Conservation (phyloP, 2,329 filamentous ascomycete genomes). For the Penicillium expansum region DNA sequence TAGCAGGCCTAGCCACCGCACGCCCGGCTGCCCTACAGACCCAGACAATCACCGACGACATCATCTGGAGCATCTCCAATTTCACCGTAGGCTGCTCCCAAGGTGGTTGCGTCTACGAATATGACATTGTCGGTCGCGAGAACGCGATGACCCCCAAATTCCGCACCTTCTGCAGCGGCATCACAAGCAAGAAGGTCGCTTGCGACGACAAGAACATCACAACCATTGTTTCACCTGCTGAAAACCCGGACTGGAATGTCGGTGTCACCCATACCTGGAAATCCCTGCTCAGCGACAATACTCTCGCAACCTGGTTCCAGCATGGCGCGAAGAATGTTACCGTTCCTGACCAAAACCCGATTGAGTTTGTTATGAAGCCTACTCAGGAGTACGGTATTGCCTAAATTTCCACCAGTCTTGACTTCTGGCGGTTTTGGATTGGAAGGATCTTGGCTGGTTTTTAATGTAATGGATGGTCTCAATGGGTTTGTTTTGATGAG, state of each 20-base stretch:
- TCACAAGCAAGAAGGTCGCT: slow-evolving; percentile 20
- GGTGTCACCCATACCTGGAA: slow-evolving; percentile 30
- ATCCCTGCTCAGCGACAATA: slow-evolving; percentile 7
- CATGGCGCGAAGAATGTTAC: slow-evolving; percentile 8
- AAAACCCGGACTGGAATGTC: slow-evolving; percentile 28
- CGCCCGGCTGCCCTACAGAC: slow-evolving; percentile 15
- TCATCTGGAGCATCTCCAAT: slow-evolving; percentile 34
- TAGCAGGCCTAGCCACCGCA: slow-evolving; percentile 26
- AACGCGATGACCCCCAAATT: slow-evolving; percentile 35
- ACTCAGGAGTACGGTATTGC: slow-evolving; percentile 10
- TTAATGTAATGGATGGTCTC: slow-evolving; percentile 1
- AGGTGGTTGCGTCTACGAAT: slow-evolving; percentile 34
- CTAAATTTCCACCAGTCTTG: not conserved
- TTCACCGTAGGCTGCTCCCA: slow-evolving; percentile 34
- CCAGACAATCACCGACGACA: slow-evolving; percentile 10
- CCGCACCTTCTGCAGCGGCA: slow-evolving; percentile 35
- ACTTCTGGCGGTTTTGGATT: not conserved
- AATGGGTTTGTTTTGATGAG: not conserved
- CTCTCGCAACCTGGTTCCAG: slow-evolving; percentile 11
- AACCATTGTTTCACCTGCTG: slow-evolving; percentile 18
- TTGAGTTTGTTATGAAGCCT: slow-evolving; percentile 5
- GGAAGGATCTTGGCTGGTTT: not conserved
- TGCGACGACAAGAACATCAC: slow-evolving; percentile 30
- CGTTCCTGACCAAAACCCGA: not conserved
- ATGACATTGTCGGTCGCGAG: slow-evolving; percentile 29